Evolutionary conservation across 305 asterid species (phyloP).

Genomic region (Nicotiana rustica): DNA sequence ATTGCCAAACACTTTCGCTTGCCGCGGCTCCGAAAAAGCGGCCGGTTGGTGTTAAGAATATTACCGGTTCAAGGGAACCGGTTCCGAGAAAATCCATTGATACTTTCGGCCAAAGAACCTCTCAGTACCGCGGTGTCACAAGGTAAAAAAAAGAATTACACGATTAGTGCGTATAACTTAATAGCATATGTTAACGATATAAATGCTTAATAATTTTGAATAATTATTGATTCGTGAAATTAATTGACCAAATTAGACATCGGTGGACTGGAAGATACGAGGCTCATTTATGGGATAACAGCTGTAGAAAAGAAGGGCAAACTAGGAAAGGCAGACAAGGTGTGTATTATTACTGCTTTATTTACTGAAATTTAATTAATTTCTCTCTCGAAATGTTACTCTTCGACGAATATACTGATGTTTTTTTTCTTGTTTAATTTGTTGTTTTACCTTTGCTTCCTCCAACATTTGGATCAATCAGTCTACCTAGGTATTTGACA

Average conservation of each 20-base stretch:
- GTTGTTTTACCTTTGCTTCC: constrained; percentile 31
- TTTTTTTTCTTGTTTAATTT: constrained; percentile 23
- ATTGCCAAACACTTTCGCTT: constrained; percentile 44
- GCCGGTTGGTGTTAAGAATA: neutral
- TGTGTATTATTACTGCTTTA: constrained; percentile 15
- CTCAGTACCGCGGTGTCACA: constrained; percentile 86
- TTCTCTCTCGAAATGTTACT: neutral
- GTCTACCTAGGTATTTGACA: constrained; percentile 74
- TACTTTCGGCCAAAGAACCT: constrained; percentile 81
- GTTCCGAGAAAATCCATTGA: constrained; percentile 74
- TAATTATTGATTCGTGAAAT: neutral
- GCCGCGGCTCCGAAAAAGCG: constrained; percentile 50
- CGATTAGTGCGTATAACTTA: neutral
- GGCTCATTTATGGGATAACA: constrained; percentile 90
- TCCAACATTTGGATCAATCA: constrained; percentile 38
- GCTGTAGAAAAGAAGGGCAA: constrained; percentile 89
- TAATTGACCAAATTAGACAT: constrained; percentile 53
- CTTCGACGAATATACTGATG: constrained; percentile 31
- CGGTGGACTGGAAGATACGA: constrained; percentile 93
- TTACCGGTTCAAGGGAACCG: constrained; percentile 43
- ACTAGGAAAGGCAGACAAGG: constrained; percentile 95
- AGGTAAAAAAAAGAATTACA: constrained; percentile 45
- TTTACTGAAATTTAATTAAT: neutral
- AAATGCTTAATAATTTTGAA: neutral
- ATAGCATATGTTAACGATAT: too few relatives aligned